These are phyloP conservation scores for Talaromyces amestolkiae DNA, from an alignment of 2,329 filamentous ascomycete genomes.

Conservation along the genomic window DNA sequence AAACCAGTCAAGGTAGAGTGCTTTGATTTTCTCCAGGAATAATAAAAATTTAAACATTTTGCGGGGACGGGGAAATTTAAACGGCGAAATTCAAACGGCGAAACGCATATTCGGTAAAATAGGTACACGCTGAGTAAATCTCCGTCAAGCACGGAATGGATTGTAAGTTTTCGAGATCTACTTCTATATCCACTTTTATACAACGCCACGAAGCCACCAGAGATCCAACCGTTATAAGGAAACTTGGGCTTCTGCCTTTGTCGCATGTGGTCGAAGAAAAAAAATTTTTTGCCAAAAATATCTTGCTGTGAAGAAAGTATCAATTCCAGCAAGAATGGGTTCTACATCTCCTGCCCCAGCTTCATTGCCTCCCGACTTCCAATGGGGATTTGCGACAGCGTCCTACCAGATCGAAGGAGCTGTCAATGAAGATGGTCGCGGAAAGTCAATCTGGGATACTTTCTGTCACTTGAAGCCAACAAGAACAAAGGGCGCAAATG, in stretches of 20 bases:
- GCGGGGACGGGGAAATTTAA: not conserved
- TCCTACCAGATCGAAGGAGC: constrained; percentile 45
- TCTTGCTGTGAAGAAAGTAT: not conserved
- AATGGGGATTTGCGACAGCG: constrained; percentile 41
- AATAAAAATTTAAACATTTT: not conserved
- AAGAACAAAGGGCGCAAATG: constrained; percentile 37
- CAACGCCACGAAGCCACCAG: not conserved
- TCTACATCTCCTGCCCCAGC: not conserved
- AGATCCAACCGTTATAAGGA: not conserved
- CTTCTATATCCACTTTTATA: not conserved
- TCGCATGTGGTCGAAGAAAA: not conserved
- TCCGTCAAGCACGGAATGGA: not conserved
- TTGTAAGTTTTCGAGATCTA: not conserved
- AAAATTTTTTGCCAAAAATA: not conserved
- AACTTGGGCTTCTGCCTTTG: not conserved
- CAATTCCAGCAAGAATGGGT: not conserved
- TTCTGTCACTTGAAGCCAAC: constrained; percentile 32
- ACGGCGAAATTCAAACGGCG: not conserved
- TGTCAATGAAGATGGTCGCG: constrained; percentile 35
- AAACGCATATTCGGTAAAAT: no score
- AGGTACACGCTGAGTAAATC: not conserved
- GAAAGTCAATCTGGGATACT: constrained; percentile 40
- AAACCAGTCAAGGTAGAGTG: not conserved
- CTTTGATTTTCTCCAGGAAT: not conserved
- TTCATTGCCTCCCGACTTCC: constrained; percentile 33